Evolutionary conservation across 2,329 filamentous ascomycete genomes (phyloP).

Genomic region (Fusarium succisae): DNA sequence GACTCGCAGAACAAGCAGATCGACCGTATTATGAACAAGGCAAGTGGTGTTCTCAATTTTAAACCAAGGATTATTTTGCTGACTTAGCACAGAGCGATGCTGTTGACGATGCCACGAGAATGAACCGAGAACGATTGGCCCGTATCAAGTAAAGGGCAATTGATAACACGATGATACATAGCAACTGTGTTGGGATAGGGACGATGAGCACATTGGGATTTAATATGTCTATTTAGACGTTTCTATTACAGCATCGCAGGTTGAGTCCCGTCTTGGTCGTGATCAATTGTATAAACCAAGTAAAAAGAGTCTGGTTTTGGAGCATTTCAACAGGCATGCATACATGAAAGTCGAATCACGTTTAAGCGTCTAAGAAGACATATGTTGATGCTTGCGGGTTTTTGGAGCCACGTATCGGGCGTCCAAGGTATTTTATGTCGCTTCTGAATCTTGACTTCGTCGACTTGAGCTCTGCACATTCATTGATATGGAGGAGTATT

Average conservation of each 20-base stretch:
- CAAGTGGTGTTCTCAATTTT: constrained; percentile 48
- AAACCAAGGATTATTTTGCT: constrained; percentile 31
- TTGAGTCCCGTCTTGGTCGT: neutral
- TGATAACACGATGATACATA: constrained; percentile 1
- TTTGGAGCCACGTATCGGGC: neutral
- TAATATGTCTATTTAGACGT: constrained; percentile 11
- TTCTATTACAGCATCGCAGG: neutral
- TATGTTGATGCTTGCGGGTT: neutral
- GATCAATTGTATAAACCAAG: neutral
- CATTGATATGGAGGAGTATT: neutral
- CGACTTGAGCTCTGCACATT: neutral
- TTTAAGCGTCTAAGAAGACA: neutral
- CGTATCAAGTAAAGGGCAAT: constrained; percentile 58
- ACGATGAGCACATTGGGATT: neutral
- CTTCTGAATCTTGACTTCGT: neutral
- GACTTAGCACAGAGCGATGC: constrained; percentile 72
- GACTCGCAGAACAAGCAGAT: constrained; percentile 80
- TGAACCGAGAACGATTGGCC: constrained; percentile 78
- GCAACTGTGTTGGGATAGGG: neutral
- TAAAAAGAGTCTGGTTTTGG: neutral
- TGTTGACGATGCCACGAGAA: constrained; percentile 82
- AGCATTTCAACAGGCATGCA: neutral
- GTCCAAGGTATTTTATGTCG: neutral
- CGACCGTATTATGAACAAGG: constrained; percentile 81
- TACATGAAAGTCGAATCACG: constrained; percentile 1